These are phyloP conservation scores for Penicillium silybi DNA, from an alignment of 495 filamentous ascomycete species.

Conservation along the genomic window DNA sequence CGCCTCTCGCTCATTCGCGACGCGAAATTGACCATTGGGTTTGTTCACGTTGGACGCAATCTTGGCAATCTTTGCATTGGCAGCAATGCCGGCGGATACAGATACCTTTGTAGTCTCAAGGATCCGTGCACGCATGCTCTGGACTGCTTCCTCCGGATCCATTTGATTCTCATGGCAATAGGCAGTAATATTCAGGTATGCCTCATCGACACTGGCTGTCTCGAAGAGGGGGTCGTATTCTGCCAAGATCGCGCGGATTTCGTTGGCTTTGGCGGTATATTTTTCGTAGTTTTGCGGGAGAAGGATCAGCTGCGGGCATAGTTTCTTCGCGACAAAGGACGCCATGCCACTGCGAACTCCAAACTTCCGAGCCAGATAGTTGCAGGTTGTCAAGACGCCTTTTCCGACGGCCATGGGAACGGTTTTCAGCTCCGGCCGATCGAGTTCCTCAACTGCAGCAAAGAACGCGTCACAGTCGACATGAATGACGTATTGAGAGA, in stretches of 20 bases:
- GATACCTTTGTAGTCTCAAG: slow-evolving; percentile 76
- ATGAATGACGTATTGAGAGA: slow-evolving; percentile 83
- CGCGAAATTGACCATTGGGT: slow-evolving; percentile 84
- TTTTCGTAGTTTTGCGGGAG: slow-evolving; percentile 84
- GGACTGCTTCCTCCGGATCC: slow-evolving; percentile 66
- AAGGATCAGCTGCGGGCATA: slow-evolving; percentile 84
- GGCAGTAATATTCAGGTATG: slow-evolving; percentile 90
- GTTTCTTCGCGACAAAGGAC: slow-evolving; percentile 87
- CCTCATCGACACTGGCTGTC: slow-evolving; percentile 91
- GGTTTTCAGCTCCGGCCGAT: slow-evolving; percentile 81
- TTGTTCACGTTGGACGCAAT: slow-evolving; percentile 94
- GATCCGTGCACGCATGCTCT: slow-evolving; percentile 72
- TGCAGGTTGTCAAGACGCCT: slow-evolving; percentile 91
- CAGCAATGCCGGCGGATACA: slow-evolving; percentile 89
- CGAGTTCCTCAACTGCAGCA: slow-evolving; percentile 89
- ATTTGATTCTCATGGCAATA: slow-evolving; percentile 71
- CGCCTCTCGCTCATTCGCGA: slow-evolving; percentile 63
- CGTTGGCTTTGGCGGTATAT: slow-evolving; percentile 85
- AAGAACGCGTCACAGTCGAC: slow-evolving; percentile 99
- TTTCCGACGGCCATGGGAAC: slow-evolving; percentile 92
- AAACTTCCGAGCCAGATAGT: slow-evolving; percentile 86
- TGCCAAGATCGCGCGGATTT: slow-evolving; percentile 77
- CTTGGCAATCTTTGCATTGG: slow-evolving; percentile 91
- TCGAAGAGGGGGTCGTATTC: slow-evolving; percentile 89
- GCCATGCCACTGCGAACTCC: slow-evolving; percentile 95